Evolutionary conservation across 1,284 basidiomycete species (phyloP).

Genomic region (Irpex sp.): DNA sequence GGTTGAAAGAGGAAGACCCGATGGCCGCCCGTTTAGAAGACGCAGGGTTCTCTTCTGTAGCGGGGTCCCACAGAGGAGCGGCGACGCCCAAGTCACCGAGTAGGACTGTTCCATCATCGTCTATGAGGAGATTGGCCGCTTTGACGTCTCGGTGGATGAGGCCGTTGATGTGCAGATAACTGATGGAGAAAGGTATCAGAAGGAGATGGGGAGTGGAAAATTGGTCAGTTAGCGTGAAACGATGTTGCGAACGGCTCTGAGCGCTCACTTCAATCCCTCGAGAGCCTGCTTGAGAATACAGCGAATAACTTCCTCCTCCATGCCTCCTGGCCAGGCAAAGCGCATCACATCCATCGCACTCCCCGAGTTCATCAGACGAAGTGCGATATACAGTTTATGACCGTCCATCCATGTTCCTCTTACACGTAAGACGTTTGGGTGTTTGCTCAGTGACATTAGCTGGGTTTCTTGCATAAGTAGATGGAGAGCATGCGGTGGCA

Average conservation of each 20-base stretch:
- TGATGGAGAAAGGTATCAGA: conserved; percentile 23
- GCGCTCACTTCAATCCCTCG: conserved; percentile 73
- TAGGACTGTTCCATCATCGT: conserved; percentile 86
- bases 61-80: conserved; percentile 64
- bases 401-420: conserved; percentile 86
- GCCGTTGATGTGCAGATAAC: conserved; percentile 84
- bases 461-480: conserved; percentile 83
- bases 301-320: conserved; percentile 83
- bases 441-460: conserved; percentile 91
- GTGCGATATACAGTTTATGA: conserved; percentile 80
- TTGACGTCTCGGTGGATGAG: conserved; percentile 91
- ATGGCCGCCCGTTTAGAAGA: conserved; percentile 6
- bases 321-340: conserved; percentile 80
- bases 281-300: conserved; percentile 83
- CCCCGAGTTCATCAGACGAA: conserved; percentile 87
- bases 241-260: not conserved
- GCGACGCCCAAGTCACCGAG: conserved; percentile 88
- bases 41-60: conserved; percentile 7
- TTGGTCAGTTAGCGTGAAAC: not conserved
- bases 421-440: conserved; percentile 87
- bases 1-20: conserved; percentile 11
- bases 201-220: too few relatives aligned
- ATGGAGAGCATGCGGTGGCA: conserved; percentile 62
- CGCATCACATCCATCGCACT: conserved; percentile 85
- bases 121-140: conserved; percentile 84